Conservation (phyloP, 2,329 filamentous ascomycete genomes). For the Cladophialophora immunda region DNA sequence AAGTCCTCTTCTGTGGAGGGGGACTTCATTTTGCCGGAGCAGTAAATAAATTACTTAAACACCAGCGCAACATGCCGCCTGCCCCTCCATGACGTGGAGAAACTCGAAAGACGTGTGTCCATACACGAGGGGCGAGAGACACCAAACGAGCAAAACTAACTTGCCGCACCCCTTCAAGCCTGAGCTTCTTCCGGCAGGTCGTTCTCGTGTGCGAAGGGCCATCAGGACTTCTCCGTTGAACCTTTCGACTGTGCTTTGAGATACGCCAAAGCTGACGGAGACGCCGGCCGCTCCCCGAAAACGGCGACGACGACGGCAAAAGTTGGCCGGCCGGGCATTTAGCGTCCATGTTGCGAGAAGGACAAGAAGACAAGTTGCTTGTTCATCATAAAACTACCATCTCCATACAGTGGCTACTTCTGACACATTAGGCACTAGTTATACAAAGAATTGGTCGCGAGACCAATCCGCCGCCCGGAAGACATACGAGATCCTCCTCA, state of each 20-base stretch:
- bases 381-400: conserved; percentile 7
- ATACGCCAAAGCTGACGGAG: background rate
- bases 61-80: background rate
- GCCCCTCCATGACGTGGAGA: conserved; percentile 20
- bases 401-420: conserved; percentile 9
- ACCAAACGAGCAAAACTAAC: background rate
- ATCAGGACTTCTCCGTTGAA: conserved; percentile 16
- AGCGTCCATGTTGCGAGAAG: background rate
- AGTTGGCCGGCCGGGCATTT: conserved; percentile 2
- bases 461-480: conserved; percentile 23
- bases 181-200: conserved; percentile 11
- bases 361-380: background rate
- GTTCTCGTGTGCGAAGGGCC: background rate
- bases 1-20: background rate
- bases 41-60: conserved; percentile 17
- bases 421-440: conserved; percentile 14
- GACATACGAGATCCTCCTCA: conserved; percentile 24
- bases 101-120: background rate
- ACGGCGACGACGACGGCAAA: background rate
- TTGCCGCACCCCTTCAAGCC: background rate
- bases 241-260: background rate
- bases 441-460: conserved; percentile 26
- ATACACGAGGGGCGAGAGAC: background rate
- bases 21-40: conserved; percentile 9
- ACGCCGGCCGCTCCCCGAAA: conserved; percentile 2